These are phyloP conservation scores for Eragrostis tef DNA, from an alignment of 202 grass and related monocot species.

Conservation along the genomic window DNA sequence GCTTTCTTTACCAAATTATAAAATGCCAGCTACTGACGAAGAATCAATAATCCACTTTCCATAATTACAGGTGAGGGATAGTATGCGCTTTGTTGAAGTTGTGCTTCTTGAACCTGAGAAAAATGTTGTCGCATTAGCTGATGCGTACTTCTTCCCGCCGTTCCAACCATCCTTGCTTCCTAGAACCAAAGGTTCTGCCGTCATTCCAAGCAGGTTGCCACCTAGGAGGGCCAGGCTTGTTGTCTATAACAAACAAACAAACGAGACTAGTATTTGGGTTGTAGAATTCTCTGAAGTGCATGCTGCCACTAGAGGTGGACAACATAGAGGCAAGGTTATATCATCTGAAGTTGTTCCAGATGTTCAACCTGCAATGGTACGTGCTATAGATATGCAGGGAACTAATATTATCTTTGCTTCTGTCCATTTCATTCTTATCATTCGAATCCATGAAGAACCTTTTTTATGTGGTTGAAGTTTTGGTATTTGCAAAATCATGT, in stretches of 20 bases:
- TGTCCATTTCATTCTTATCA: not conserved
- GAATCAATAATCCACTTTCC: not conserved
- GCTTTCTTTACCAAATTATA: not conserved
- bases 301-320: slow-evolving; percentile 94
- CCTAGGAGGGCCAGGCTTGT: slow-evolving; percentile 86
- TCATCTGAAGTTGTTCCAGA: slow-evolving; percentile 82
- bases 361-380: slow-evolving; percentile 98
- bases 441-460: not conserved
- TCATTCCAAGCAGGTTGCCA: slow-evolving; percentile 92
- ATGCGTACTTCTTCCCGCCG: slow-evolving; percentile 98
- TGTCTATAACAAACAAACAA: slow-evolving; percentile 93
- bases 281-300: slow-evolving; percentile 97
- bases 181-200: slow-evolving; percentile 83
- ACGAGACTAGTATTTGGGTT: slow-evolving; percentile 94
- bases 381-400: slow-evolving; percentile 14
- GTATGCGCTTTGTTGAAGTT: slow-evolving; percentile 98
- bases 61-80: slow-evolving; percentile 70
- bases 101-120: slow-evolving; percentile 97
- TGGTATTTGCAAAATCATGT: not conserved
- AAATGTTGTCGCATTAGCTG: slow-evolving; percentile 90
- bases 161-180: slow-evolving; percentile 96
- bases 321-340: slow-evolving; percentile 95
- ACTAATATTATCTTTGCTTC: slow-evolving; percentile 8
- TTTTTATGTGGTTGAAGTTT: not conserved
- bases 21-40: too few species aligned